These are phyloP conservation scores for Pholiota microspora DNA, from an alignment of 768 basidiomycete species.

Conservation along the genomic window DNA sequence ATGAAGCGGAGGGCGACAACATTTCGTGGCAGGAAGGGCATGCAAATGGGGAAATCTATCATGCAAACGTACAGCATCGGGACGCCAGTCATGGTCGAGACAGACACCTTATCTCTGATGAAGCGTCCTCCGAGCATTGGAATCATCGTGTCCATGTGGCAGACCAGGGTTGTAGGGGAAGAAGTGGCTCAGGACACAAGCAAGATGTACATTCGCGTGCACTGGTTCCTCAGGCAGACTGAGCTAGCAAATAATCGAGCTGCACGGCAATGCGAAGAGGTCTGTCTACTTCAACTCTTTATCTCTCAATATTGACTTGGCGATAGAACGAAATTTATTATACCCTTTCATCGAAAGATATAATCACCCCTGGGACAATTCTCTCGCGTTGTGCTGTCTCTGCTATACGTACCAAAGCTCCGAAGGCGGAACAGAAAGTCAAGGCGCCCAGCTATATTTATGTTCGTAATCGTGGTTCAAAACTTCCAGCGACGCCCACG, in stretches of 20 bases:
- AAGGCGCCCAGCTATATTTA: background rate
- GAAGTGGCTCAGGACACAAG: constrained; percentile 27
- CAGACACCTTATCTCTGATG: constrained; percentile 37
- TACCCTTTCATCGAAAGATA: constrained; percentile 45
- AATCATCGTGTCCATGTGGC: constrained; percentile 72
- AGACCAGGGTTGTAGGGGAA: constrained; percentile 33
- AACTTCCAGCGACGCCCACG: constrained; percentile 18
- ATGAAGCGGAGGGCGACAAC: constrained; percentile 28
- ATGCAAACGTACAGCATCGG: constrained; percentile 48
- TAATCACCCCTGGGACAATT: constrained; percentile 51
- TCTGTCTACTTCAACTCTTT: constrained; percentile 26
- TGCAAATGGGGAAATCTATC: constrained; percentile 20
- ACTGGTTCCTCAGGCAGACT: constrained; percentile 73
- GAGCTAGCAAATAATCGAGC: constrained; percentile 62
- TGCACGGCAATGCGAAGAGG: constrained; percentile 58
- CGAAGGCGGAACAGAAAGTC: constrained; percentile 3
- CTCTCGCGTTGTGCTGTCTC: constrained; percentile 50
- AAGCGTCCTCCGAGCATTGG: constrained; percentile 58
- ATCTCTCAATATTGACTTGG: background rate
- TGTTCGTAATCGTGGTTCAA: background rate
- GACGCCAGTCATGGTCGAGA: constrained; percentile 64
- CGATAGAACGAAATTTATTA: constrained; percentile 77
- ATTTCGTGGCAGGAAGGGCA: constrained; percentile 22
- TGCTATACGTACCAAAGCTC: constrained; percentile 18
- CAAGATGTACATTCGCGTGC: constrained; percentile 58